Evolutionary conservation across 805 yeast genomes (phyloP).

Genomic region (Candida mattraensis): DNA sequence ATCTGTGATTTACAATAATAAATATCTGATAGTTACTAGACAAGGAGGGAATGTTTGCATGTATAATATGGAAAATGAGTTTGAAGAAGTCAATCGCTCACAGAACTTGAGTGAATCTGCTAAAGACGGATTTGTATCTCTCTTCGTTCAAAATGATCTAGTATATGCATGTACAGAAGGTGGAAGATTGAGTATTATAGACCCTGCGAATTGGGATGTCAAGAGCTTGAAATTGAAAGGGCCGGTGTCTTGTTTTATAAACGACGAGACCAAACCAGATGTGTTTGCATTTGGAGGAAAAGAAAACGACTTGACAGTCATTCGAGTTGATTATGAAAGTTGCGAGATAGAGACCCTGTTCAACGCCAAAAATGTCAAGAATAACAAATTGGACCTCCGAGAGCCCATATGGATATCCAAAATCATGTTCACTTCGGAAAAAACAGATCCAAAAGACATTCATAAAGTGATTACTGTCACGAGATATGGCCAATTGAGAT

Average conservation of each 20-base stretch:
- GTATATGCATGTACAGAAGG: conserved; percentile 35
- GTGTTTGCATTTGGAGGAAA: conserved; percentile 84
- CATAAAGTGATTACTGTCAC: conserved; percentile 66
- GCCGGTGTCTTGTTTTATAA: conserved; percentile 48
- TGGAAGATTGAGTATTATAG: conserved; percentile 33
- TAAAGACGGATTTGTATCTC: conserved; percentile 40
- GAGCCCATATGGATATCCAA: conserved; percentile 80
- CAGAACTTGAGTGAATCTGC: conserved; percentile 12
- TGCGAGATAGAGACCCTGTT: conserved; percentile 42
- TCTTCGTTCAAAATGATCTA: conserved; percentile 28
- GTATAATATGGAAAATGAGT: conserved; percentile 32
- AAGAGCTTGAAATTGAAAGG: conserved; percentile 38
- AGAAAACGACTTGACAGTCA: conserved; percentile 66
- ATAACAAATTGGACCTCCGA: conserved; percentile 72
- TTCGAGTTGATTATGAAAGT: conserved; percentile 30
- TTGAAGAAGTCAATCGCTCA: conserved; percentile 19
- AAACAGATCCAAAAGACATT: conserved; percentile 35
- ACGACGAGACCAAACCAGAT: conserved; percentile 48
- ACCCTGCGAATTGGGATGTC: conserved; percentile 15
- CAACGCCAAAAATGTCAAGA: conserved; percentile 80
- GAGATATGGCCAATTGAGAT: conserved; percentile 70
- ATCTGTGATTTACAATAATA: conserved; percentile 28
- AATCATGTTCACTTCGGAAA: conserved; percentile 42
- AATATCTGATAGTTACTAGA: conserved; percentile 43
- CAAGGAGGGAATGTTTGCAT: conserved; percentile 42